Evolutionary conservation across 2,329 filamentous ascomycete species (phyloP).

Genomic region (Trichoderma afroharzianum): DNA sequence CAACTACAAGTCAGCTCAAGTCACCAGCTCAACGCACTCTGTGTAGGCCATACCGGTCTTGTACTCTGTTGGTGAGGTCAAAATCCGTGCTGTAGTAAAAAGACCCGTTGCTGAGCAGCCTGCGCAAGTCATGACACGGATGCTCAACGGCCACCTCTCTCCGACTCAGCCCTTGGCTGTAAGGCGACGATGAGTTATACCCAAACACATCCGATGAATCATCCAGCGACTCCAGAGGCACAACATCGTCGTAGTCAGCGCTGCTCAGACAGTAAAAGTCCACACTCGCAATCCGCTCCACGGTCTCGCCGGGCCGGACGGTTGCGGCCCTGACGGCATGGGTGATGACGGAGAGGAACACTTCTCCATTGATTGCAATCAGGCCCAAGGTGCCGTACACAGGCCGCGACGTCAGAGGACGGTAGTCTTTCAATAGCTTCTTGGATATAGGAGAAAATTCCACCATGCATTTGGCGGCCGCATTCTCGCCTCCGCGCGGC

Average conservation of each 20-base stretch:
- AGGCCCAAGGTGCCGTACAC: conserved; percentile 85
- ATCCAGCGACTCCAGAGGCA: conserved; percentile 52
- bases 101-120: conserved; percentile 85
- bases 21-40: background rate
- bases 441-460: conserved; percentile 69
- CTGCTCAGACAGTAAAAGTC: conserved; percentile 93
- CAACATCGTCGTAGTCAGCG: conserved; percentile 77
- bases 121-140: conserved; percentile 85
- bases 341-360: conserved; percentile 89
- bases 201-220: conserved; percentile 47
- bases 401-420: conserved; percentile 66
- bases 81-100: conserved; percentile 99
- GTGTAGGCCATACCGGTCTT: conserved; percentile 62
- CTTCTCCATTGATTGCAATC: conserved; percentile 76
- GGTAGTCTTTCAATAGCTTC: conserved; percentile 71
- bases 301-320: conserved; percentile 80
- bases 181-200: conserved; percentile 43
- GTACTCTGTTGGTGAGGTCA: conserved; percentile 87
- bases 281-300: conserved; percentile 80
- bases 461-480: conserved; percentile 72
- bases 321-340: conserved; percentile 74
- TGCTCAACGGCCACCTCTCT: conserved; percentile 74
- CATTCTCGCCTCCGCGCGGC: conserved; percentile 42
- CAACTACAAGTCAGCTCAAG: conserved; percentile 14
- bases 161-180: conserved; percentile 50